Conservation (phyloP, 179 eudicot species). For the Heliamphora pulchella region DNA sequence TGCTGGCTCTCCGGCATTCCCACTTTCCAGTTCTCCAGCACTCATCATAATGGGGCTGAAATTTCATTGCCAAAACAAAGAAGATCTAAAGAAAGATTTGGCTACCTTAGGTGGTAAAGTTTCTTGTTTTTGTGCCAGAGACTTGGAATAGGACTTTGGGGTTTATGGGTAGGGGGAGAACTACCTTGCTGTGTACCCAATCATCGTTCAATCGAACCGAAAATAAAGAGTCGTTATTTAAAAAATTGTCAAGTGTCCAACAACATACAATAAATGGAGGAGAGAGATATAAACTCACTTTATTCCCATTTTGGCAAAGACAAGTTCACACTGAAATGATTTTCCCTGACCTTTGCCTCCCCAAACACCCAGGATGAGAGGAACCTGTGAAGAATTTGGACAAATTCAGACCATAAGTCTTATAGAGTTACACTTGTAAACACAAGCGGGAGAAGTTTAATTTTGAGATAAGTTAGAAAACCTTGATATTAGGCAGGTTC, state of each 20-base stretch:
- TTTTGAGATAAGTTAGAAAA: conserved; percentile 11
- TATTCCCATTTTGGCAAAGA: conserved; percentile 84
- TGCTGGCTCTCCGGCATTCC: conserved; percentile 90
- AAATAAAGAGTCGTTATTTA: background rate
- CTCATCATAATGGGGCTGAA: conserved; percentile 91
- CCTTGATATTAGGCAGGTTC: conserved; percentile 82
- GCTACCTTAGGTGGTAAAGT: no score
- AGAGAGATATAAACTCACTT: conserved; percentile 39
- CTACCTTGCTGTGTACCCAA: no score
- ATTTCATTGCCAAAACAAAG: background rate
- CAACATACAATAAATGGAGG: background rate
- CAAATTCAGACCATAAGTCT: background rate
- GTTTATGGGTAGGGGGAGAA: no score
- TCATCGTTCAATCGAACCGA: background rate
- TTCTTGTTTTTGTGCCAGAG: no score
- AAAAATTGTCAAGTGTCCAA: background rate
- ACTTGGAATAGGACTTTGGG: no score
- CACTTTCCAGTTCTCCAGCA: conserved; percentile 86
- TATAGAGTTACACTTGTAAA: background rate
- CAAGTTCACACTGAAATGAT: conserved; percentile 89
- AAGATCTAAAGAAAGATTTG: background rate
- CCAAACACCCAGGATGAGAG: conserved; percentile 81
- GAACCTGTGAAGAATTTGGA: conserved; percentile 33
- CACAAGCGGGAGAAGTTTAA: background rate
- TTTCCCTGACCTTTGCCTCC: conserved; percentile 96